Evolutionary conservation across 257 asterid genomes (phyloP), one percentile per base, ranked within the genome.

Genomic region (Phtheirospermum japonicum): DNA sequence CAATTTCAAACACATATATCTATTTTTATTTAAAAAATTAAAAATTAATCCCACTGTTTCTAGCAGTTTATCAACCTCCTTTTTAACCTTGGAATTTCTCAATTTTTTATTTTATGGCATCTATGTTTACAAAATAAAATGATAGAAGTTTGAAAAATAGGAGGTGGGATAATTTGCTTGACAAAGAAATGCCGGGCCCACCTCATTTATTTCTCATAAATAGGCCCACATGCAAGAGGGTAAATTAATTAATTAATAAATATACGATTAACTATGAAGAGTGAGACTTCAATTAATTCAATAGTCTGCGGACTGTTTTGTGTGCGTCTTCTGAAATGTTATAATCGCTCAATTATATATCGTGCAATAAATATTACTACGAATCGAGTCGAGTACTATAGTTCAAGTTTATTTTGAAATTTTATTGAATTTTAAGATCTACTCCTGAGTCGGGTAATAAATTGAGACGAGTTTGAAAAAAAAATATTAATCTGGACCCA

Each of bases 181-280:
- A 18, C 7, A 40, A 61, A 59, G 42, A 68, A 68, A 17, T 12
- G 58, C 23, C 59, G 64, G 46, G 18, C 75, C 74, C 56, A 42
- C 48, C 14, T 52, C 59, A 70, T 45, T 57, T 50, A 64, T 37
- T 58, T 59, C 59, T 32, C 77, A 73, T 66, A 70, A 58, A 50
- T 73, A 31, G 48, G 31, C 60, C 75, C 77, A 77, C 77, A 70
- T 65, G 82, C 76, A 49, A 63, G 45, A 36, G 23, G 26, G 55
- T 48, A 23, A 23, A 23, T 7, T 9, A 39, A 39, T 7, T 39
- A 39, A 23, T 23, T 23, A 23, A 1, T 23, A 23, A 23, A 23
- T 23, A 23, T 23, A 23, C 28, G 28, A 23, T 23, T 23, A 1
- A 23, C 3, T 23, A 23, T 23, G 1, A 23, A 23, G 3, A 1